These are phyloP conservation scores for Trichosporon coremiiforme DNA, from an alignment of 1,284 basidiomycete species.

Conservation along the genomic window DNA sequence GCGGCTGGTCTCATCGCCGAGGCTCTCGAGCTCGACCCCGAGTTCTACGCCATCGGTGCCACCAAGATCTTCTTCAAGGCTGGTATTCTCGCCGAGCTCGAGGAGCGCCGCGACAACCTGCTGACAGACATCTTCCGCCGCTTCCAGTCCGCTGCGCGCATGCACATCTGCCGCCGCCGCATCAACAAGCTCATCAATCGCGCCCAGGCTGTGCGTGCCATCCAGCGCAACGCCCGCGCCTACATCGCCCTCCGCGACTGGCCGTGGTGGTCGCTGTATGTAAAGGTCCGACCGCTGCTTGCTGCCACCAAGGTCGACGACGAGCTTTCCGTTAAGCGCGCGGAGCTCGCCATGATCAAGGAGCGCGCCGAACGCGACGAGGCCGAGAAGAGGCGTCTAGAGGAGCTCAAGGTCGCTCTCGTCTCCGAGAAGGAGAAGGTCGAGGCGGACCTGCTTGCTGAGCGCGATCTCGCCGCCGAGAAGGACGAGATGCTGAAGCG, in stretches of 20 bases:
- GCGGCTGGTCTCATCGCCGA: conserved; percentile 92
- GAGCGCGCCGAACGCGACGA: conserved; percentile 85
- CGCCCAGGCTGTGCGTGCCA: conserved; percentile 84
- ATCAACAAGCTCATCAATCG: conserved; percentile 96
- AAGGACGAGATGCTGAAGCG: conserved; percentile 84
- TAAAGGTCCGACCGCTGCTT: conserved; percentile 88
- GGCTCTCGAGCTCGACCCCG: conserved; percentile 81
- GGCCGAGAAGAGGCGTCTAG: conserved; percentile 73
- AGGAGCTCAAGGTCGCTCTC: conserved; percentile 74
- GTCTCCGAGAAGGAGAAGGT: conserved; percentile 80
- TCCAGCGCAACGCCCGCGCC: conserved; percentile 89
- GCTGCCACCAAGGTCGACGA: conserved; percentile 92
- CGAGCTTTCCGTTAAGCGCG: conserved; percentile 83
- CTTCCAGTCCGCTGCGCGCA: conserved; percentile 81
- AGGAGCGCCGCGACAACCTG: conserved; percentile 87
- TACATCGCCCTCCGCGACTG: conserved; percentile 88
- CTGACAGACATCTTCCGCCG: conserved; percentile 87
- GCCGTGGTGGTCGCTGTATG: conserved; percentile 99
- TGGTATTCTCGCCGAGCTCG: conserved; percentile 92
- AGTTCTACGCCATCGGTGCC: conserved; percentile 86
- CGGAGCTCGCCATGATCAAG: conserved; percentile 76
- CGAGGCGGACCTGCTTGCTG: conserved; percentile 77
- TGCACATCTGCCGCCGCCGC: conserved; percentile 82
- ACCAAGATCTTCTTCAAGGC: conserved; percentile 99
- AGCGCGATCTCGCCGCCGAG: conserved; percentile 76